phyloP scores from a whole-genome alignment of 2,329 filamentous ascomycete species.

The Curvularia spicifera region DNA sequence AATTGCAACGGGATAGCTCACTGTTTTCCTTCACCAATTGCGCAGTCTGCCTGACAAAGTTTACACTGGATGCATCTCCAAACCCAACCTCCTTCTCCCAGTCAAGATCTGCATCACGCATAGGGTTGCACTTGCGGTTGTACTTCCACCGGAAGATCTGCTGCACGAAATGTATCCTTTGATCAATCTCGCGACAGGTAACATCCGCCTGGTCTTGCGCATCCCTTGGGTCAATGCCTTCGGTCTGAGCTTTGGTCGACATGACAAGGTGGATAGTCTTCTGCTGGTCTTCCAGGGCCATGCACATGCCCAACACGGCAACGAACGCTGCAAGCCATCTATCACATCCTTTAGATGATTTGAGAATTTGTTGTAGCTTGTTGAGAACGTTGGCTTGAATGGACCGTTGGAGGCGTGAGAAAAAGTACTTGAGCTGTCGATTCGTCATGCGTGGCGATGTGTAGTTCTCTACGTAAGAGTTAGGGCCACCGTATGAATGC shows the following conservation, averaged over 20 bases:
- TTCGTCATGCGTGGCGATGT: conserved; percentile 57
- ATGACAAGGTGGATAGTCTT: conserved; percentile 54
- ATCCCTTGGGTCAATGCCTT: conserved; percentile 34
- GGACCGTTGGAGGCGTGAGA: conserved; percentile 51
- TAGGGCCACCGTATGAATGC: conserved; percentile 43
- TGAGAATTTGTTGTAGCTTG: conserved; percentile 56
- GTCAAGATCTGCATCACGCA: conserved; percentile 47
- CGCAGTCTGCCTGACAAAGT: conserved; percentile 49
- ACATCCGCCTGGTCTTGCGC: conserved; percentile 45
- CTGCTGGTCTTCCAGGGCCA: conserved; percentile 57
- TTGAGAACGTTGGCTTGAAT: conserved; percentile 54
- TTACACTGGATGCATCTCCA: conserved; percentile 42
- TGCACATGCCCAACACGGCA: conserved; percentile 55
- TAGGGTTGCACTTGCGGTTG: conserved; percentile 52
- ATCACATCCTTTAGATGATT: conserved; percentile 51
- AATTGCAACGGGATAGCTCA: conserved; percentile 33
- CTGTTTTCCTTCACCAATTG: conserved; percentile 52
- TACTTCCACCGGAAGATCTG: conserved; percentile 58
- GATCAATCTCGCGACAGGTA: conserved; percentile 55
- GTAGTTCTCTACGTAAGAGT: conserved; percentile 38
- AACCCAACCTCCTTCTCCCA: conserved; percentile 49
- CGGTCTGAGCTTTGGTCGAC: conserved; percentile 48
- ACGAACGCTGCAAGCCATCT: conserved; percentile 57
- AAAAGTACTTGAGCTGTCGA: conserved; percentile 59
- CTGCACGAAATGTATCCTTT: conserved; percentile 53